These are phyloP conservation scores for Babesia sp. DNA, from an alignment of 169 alveolate species.

Conservation along the genomic window DNA sequence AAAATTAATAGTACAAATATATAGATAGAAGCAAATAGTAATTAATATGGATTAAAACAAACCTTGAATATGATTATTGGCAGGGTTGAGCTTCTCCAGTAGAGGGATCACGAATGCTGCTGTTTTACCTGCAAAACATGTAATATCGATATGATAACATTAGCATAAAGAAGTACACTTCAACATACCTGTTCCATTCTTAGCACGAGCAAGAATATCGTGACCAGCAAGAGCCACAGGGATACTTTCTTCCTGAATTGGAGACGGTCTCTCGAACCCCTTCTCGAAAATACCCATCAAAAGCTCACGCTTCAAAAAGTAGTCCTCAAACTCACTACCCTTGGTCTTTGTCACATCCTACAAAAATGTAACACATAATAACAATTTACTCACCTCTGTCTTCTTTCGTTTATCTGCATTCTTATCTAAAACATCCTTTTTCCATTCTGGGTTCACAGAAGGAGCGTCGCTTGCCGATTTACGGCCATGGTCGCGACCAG, in stretches of 20 bases:
- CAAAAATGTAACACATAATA: constrained; percentile 64
- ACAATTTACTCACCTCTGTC: constrained; percentile 51
- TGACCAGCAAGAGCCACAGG: constrained; percentile 96
- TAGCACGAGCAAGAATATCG: constrained; percentile 97
- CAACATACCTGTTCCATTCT: constrained; percentile 97
- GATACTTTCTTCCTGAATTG: constrained; percentile 97
- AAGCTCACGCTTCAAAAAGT: constrained; percentile 91
- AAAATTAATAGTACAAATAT: not conserved
- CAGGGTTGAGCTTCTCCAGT: constrained; percentile 83
- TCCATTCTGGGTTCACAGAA: constrained; percentile 62
- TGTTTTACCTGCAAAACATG: constrained; percentile 85
- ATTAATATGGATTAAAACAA: not conserved
- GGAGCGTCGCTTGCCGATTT: constrained; percentile 5
- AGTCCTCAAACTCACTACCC: constrained; percentile 98
- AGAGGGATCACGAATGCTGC: constrained; percentile 98
- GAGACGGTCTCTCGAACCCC: constrained; percentile 98
- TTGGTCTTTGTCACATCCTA: constrained; percentile 97
- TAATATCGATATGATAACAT: not conserved
- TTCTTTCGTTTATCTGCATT: constrained; percentile 63
- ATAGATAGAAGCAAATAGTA: not conserved
- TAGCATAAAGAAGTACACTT: not conserved
- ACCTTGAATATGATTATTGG: constrained; percentile 77
- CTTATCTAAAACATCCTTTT: constrained; percentile 61
- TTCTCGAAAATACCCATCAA: constrained; percentile 96
- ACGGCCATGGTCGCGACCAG: not conserved